Conservation (phyloP, 768 basidiomycete genomes). For the Boletus sp. region DNA sequence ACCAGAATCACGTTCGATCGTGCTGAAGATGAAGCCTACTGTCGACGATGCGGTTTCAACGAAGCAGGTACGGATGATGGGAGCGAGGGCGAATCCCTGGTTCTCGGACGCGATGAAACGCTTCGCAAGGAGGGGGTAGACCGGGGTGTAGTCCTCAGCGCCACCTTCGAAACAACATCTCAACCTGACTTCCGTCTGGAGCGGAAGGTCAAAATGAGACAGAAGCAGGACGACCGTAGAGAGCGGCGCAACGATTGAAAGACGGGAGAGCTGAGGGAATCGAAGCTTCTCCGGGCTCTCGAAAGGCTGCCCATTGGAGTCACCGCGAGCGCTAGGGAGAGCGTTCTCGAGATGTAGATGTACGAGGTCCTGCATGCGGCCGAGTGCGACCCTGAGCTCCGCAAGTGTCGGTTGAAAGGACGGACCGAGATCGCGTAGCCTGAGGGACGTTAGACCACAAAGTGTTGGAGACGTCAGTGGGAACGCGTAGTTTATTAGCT, state of each 20-base stretch:
- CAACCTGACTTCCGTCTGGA: slow-evolving; percentile 16
- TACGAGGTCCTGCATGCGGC: slow-evolving; percentile 34
- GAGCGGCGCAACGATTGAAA: slow-evolving; percentile 20
- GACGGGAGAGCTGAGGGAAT: slow-evolving; percentile 13
- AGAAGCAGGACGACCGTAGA: slow-evolving; percentile 16
- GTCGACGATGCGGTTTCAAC: slow-evolving; percentile 8
- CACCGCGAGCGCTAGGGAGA: slow-evolving; percentile 25
- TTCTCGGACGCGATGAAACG: slow-evolving; percentile 10
- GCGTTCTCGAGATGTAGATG: slow-evolving; percentile 37
- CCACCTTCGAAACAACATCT: slow-evolving; percentile 12
- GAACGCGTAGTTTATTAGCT: slow-evolving; percentile 35
- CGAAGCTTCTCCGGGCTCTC: neutral
- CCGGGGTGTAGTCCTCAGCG: slow-evolving; percentile 1
- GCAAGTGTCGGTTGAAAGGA: slow-evolving; percentile 30
- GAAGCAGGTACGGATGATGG: slow-evolving; percentile 14
- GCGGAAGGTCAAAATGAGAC: slow-evolving; percentile 8
- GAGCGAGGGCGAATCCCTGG: neutral
- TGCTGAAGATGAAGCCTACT: slow-evolving; percentile 19
- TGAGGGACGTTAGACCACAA: slow-evolving; percentile 37
- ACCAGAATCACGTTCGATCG: slow-evolving; percentile 7
- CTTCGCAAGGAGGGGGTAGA: slow-evolving; percentile 16
- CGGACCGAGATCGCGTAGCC: slow-evolving; percentile 29
- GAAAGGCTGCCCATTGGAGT: neutral
- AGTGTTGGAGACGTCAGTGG: slow-evolving; percentile 38
- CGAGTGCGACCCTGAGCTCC: slow-evolving; percentile 35